Base-by-base conservation (phyloP, 352 stramenopile genomes). In the Phytophthora syringae region DNA sequence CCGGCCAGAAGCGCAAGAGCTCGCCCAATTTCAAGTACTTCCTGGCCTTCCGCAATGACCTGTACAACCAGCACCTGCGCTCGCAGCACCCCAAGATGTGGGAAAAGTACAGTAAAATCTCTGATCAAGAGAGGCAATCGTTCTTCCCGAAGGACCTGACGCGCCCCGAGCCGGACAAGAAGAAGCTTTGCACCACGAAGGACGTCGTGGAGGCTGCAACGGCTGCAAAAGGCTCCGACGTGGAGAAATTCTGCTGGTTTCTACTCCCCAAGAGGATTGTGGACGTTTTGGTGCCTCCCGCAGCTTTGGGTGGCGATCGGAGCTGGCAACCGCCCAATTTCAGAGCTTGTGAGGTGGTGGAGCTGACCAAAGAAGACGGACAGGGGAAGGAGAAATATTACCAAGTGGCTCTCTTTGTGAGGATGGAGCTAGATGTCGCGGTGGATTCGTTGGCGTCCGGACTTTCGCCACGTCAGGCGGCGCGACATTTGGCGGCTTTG, bases 11-110 rank as follows among this genome's bases (percentile, higher is more conserved):
- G 57, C 75, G 78, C 50, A 75, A 76, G 51, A 63, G 64, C 16
- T 79, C 78, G 24, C 67, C 65, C 55, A 86, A 80, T 49, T 70
- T 84, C 60, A 86, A 86, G 56, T 81, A 81, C 44, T 86, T 84
- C 52, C 77, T 74, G 43, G 40, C 69, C 21, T 86, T 84, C 58
- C 78, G 78, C 45, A 77, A 75, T 24, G 78, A 84, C 53, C 78
- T 79, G 70, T 86, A 83, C 64, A 16, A 72, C 62, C 78, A 86
- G 67, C 78, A 84, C 70, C 51, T 76, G 32, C 25, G 44, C 10
- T 65, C 68, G 64, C 78, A 86, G 70, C 78, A 86, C 50, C 69
- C 78, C 39, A 54, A 21, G 32, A 62, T 69, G 24, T 86, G 78
- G 78, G 45, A 44, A 24, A 52, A 50, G 45, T 86, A 86, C 64